phyloP scores from a whole-genome alignment of 2,329 filamentous ascomycete species.

The Cryphonectria carpinicola region DNA sequence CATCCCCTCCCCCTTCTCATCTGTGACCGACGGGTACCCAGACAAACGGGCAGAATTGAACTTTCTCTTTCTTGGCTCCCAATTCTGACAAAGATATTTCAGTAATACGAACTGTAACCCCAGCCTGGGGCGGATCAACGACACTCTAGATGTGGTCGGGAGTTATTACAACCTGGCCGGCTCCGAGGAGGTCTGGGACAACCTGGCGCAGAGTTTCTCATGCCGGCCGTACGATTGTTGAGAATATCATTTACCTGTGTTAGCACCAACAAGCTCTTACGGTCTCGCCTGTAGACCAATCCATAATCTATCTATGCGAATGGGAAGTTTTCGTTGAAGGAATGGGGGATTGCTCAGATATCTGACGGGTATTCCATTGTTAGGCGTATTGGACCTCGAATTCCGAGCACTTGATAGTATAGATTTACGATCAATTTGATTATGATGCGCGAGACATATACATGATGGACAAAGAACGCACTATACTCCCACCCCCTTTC shows the following conservation, averaged over 20 bases:
- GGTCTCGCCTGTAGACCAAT: background rate
- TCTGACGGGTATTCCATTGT: background rate
- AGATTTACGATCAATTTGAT: background rate
- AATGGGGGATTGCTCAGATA: background rate
- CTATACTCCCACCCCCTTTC: too few relatives aligned
- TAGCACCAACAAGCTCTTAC: background rate
- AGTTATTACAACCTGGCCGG: constrained; percentile 26
- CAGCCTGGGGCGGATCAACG: constrained; percentile 16
- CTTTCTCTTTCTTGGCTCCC: too few relatives aligned
- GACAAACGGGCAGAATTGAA: background rate
- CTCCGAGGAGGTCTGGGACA: constrained; percentile 26
- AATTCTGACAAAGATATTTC: background rate
- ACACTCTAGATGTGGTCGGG: constrained; percentile 21
- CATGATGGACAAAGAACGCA: background rate
- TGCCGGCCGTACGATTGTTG: constrained; percentile 23
- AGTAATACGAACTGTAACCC: constrained; percentile 23
- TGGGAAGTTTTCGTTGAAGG: background rate
- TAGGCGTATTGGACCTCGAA: background rate
- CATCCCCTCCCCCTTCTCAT: background rate
- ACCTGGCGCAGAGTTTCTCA: constrained; percentile 24
- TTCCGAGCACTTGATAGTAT: background rate
- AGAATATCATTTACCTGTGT: background rate
- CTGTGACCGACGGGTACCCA: background rate
- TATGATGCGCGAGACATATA: background rate
- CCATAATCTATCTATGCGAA: background rate